A percentile compares a stretch with the other conserved stretches of the same genome.
These are phyloP conservation scores for Monotropa hypopitys DNA, from an alignment of 179 eudicot genomes.

Conservation along the genomic window DNA sequence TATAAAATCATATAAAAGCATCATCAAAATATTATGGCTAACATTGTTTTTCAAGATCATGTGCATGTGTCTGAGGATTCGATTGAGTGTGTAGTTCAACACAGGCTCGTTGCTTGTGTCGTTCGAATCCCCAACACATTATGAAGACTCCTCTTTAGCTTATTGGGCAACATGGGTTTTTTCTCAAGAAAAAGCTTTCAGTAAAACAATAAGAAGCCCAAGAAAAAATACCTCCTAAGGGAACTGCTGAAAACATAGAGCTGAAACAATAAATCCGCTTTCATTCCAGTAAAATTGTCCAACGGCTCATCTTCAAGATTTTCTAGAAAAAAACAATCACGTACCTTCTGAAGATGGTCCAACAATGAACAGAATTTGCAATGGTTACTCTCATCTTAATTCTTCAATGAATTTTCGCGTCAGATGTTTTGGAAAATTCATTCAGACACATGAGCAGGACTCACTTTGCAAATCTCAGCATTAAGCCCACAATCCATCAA, in stretches of 20 bases:
- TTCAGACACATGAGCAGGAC: conserved; percentile 16
- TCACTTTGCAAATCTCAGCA: conserved; percentile 80
- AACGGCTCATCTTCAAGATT: not conserved
- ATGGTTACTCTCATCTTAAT: too few species aligned
- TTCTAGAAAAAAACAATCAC: not conserved
- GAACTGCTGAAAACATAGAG: not conserved
- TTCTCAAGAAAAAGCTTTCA: not conserved
- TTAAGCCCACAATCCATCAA: conserved; percentile 75
- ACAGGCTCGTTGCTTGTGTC: too few species aligned
- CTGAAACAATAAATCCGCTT: not conserved
- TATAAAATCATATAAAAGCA: too few species aligned
- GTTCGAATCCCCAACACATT: not conserved
- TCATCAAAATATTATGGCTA: too few species aligned
- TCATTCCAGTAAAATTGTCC: not conserved
- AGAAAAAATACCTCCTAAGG: not conserved
- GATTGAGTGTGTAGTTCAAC: too few species aligned
- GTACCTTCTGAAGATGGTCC: not conserved
- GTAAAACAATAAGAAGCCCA: not conserved
- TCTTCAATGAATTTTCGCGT: not conserved
- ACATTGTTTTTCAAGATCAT: too few species aligned
- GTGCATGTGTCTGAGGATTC: too few species aligned
- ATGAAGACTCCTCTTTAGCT: not conserved
- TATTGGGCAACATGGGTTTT: not conserved
- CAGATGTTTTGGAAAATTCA: not conserved
- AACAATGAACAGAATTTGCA: not conserved